Evolutionary conservation across 208 protist genomes (phyloP), one percentile per base, ranked within the genome.

Genomic region (Giardia muris): DNA sequence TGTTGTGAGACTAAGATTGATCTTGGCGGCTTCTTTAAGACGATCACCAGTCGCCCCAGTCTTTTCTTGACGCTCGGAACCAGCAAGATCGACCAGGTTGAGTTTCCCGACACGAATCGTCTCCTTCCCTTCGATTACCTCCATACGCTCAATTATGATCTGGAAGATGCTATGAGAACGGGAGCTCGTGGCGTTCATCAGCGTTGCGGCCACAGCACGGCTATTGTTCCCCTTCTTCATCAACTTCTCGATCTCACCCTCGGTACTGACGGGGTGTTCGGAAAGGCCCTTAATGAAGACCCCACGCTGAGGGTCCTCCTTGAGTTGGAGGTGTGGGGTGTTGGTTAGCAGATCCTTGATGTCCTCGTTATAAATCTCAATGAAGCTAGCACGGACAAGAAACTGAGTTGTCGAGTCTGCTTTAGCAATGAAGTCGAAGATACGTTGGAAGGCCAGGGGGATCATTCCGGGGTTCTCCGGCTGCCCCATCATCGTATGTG

Each of bases 21-120:
- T 94, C 0, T 46, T 87, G 0, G 43, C 30, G 0, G 67, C 93
- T 57, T 94, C 93, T 30, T 89, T 46, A 0, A 94, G 30, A 0
- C 0, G 48, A 0, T 93, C n/a, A 44, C 93, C 93, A n/a, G 0
- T 43, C 4, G 88, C 92, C 22, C 67, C 86, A 19, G 93, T 94
- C 67, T 93, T 92, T 39, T 46, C 46, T 0, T 86, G 2, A 43
- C 87, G 43, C 43, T 94, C 93, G 45, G 67, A 92, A 44, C 93
- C 93, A 86, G 93, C 93, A 19, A 94, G 46, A 89, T 94, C 93
- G 44, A 94, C 92, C 3, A 94, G 92, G 46, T 94, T 93, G n/a
- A 94, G 86, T 92, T 94, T 92, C 22, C 67, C 47, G 46, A 2
- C 1, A 46, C 92, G 30, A 44, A 89, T 67, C 30, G 0, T 19